Evolutionary conservation across 164 flowering plant species (phyloP), one percentile per base, ranked within the genome.

Genomic region (Annona cherimola): DNA sequence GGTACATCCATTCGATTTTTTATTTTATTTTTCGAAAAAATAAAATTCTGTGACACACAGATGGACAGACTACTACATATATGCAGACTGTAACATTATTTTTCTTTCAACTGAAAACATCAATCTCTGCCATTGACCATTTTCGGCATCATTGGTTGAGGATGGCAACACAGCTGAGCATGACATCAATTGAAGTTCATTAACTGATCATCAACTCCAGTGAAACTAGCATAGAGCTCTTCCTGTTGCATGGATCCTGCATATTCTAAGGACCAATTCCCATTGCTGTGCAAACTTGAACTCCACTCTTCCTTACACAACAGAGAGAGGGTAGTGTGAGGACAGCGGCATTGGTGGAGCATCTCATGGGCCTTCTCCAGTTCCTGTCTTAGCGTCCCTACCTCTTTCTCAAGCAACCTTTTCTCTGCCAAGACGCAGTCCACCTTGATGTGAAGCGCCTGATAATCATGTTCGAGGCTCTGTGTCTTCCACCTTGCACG

Each of bases 401-500:
- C 79, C 70, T 86, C 86, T 55, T 41, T 79, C 70, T 84, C 84
- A 0, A 83, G 81, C 71, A 74, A 70, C 65, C 69, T 76, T 67
- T 81, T 86, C 3, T 83, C 84, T 8, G 77, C 79, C 40, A 79
- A 45, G 43, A 71, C 78, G 70, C 63, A 67, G 0, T 79, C 83
- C 5, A 84, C 81, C 77, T 66, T 75, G 40, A 70, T 70, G 68
- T 87, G 85, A 26, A 94, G 89, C 41, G 83, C 70, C 40, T 86
- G 87, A 59, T 89, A 88, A 61, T 94, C 98, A 45, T 84, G 78
- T 82, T 94, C 98, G 60, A 92, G 70, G 75, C 87, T 90, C 82
- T 92, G 93, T 2, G 97, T 92, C 76, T 92, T 94, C 97, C 97
- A 92, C 72, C 98, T 77, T 0, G 98, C 98, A 2, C 97, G 83